Evolutionary conservation across 192 early-diverging fungal genomes (phyloP).

Genomic region (Funneliformis mosseae): DNA sequence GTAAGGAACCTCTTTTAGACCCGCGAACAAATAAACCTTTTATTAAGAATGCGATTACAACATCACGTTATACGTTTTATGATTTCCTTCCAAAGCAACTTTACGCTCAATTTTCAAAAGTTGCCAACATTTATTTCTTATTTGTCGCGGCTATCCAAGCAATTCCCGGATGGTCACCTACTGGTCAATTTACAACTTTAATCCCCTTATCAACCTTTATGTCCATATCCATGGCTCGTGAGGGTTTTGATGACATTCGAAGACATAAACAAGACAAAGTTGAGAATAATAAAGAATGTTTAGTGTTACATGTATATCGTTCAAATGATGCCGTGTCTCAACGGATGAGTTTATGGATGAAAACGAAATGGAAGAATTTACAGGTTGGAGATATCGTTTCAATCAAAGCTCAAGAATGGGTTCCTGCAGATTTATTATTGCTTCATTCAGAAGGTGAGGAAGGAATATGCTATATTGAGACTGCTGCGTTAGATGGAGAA

Average conservation of each 20-base stretch:
- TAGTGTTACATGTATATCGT: conserved; percentile 59
- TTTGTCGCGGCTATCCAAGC: conserved; percentile 62
- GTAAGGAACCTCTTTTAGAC: conserved; percentile 41
- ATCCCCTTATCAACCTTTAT: conserved; percentile 75
- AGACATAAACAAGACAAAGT: conserved; percentile 66
- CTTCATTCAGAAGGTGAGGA: conserved; percentile 70
- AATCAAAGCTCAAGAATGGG: conserved; percentile 74
- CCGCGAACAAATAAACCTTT: conserved; percentile 49
- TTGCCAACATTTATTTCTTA: conserved; percentile 72
- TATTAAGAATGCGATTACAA: conserved; percentile 62
- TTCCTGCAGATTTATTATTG: conserved; percentile 81
- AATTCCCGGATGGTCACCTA: conserved; percentile 72
- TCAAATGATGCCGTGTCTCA: conserved; percentile 52
- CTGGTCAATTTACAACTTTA: conserved; percentile 78
- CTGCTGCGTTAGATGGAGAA: conserved; percentile 85
- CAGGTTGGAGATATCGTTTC: conserved; percentile 78
- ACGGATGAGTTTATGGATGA: conserved; percentile 47
- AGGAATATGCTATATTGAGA: conserved; percentile 84
- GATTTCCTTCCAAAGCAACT: conserved; percentile 67
- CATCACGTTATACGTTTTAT: conserved; percentile 61
- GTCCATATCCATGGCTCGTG: conserved; percentile 74
- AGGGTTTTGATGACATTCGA: conserved; percentile 73
- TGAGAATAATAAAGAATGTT: conserved; percentile 62
- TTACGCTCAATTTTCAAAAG: conserved; percentile 66
- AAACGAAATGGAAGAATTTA: conserved; percentile 61